Conservation (phyloP, 352 stramenopile genomes). For the Saprolegnia parasitica region DNA sequence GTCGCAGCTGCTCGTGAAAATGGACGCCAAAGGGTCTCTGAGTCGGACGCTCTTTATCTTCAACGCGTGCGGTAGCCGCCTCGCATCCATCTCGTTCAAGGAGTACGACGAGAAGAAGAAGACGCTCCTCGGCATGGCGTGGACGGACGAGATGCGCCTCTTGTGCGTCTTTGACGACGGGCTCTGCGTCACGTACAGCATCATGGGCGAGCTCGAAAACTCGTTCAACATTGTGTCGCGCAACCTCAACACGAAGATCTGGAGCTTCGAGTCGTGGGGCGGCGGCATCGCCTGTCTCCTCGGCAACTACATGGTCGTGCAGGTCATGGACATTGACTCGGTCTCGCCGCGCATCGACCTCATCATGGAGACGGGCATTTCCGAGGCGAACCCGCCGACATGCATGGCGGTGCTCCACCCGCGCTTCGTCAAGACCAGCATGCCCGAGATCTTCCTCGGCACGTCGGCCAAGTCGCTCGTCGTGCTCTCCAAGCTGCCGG, state of each 20-base stretch:
- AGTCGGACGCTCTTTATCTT: slow-evolving; percentile 64
- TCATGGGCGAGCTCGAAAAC: slow-evolving; percentile 68
- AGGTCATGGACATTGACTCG: slow-evolving; percentile 74
- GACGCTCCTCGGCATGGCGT: slow-evolving; percentile 63
- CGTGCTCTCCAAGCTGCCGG: slow-evolving; percentile 48
- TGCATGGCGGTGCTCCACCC: slow-evolving; percentile 91
- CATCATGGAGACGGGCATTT: slow-evolving; percentile 65
- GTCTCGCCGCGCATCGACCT: slow-evolving; percentile 71
- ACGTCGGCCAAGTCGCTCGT: slow-evolving; percentile 89
- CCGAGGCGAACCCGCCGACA: slow-evolving; percentile 66
- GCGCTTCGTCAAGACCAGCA: slow-evolving; percentile 85
- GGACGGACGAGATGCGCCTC: slow-evolving; percentile 78
- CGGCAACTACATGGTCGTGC: slow-evolving; percentile 75
- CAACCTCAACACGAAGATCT: slow-evolving; percentile 65
- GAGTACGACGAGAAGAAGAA: slow-evolving; percentile 70
- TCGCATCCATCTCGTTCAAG: slow-evolving; percentile 58
- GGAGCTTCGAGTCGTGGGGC: slow-evolving; percentile 71
- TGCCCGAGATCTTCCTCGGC: slow-evolving; percentile 91
- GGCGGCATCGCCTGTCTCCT: slow-evolving; percentile 71
- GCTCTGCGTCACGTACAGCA: slow-evolving; percentile 59
- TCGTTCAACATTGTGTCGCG: slow-evolving; percentile 62
- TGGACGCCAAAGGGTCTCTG: slow-evolving; percentile 47
- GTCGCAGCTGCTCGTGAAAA: slow-evolving; percentile 66
- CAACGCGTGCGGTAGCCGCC: slow-evolving; percentile 60
- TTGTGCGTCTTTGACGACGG: slow-evolving; percentile 76